These are phyloP conservation scores for Aspergillus ellipticus DNA, from an alignment of 495 filamentous ascomycete species.

Conservation along the genomic window DNA sequence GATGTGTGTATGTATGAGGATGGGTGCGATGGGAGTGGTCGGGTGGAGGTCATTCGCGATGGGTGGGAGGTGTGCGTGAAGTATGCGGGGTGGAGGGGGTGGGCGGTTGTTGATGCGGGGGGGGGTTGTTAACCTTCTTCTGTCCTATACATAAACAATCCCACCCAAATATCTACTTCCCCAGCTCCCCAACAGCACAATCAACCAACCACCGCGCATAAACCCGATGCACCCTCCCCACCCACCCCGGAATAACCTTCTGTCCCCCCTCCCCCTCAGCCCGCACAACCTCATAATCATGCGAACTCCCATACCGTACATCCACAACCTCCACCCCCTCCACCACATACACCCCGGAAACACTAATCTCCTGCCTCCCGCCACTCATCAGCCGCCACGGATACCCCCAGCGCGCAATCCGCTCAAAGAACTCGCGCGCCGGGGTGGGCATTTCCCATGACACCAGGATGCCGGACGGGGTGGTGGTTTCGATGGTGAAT, in stretches of 20 bases:
- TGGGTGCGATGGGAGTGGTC: constrained; percentile 13
- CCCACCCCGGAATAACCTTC: constrained; percentile 30
- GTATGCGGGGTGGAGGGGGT: constrained; percentile 24
- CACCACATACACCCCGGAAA: constrained; percentile 24
- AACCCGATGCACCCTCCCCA: constrained; percentile 26
- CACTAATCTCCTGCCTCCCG: constrained; percentile 33
- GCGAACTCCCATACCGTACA: constrained; percentile 29
- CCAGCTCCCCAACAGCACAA: constrained; percentile 21
- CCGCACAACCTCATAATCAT: constrained; percentile 30
- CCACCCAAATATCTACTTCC: neutral
- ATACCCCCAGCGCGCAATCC: constrained; percentile 29
- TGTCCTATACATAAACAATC: constrained; percentile 1
- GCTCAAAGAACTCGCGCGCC: constrained; percentile 28
- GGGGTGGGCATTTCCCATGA: constrained; percentile 22
- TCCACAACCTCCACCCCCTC: constrained; percentile 20
- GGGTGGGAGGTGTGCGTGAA: constrained; percentile 32
- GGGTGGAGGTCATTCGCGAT: constrained; percentile 11
- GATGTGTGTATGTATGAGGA: constrained; percentile 27
- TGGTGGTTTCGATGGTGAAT: constrained; percentile 16
- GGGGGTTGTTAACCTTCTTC: constrained; percentile 11
- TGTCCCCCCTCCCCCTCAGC: constrained; percentile 20
- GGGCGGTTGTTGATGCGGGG: constrained; percentile 22
- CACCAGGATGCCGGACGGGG: constrained; percentile 20
- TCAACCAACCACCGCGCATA: constrained; percentile 28
- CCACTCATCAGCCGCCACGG: constrained; percentile 35